These are phyloP conservation scores for Scedosporium apiospermum DNA, from an alignment of 2,329 filamentous ascomycete genomes.

Conservation along the genomic window DNA sequence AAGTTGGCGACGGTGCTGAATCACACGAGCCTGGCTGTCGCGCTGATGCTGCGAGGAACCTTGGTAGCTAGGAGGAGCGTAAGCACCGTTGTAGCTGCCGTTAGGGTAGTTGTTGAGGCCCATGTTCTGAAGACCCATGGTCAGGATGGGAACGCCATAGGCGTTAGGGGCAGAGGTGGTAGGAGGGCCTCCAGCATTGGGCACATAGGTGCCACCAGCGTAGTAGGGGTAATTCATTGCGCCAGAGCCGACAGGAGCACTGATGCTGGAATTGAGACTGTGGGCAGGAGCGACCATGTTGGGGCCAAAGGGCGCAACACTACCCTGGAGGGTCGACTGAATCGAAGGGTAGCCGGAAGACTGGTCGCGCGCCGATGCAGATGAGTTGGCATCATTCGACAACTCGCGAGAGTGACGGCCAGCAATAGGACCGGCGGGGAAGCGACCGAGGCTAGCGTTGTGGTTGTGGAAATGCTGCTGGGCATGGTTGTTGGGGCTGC, in stretches of 20 bases:
- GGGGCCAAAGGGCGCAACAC: slow-evolving; percentile 69
- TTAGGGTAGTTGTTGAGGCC: slow-evolving; percentile 16
- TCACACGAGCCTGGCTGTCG: slow-evolving; percentile 68
- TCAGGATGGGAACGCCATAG: slow-evolving; percentile 48
- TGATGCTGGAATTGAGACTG: slow-evolving; percentile 21
- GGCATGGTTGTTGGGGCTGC: slow-evolving; percentile 48
- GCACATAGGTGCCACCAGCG: neutral
- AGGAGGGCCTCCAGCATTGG: slow-evolving; percentile 8
- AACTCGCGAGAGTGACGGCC: slow-evolving; percentile 68
- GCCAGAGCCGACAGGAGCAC: slow-evolving; percentile 18
- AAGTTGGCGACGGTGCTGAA: slow-evolving; percentile 64
- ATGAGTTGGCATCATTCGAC: slow-evolving; percentile 37
- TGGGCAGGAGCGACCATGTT: slow-evolving; percentile 22
- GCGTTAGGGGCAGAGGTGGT: slow-evolving; percentile 20
- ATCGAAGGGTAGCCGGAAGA: slow-evolving; percentile 46
- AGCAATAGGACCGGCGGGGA: slow-evolving; percentile 56
- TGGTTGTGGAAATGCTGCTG: slow-evolving; percentile 64
- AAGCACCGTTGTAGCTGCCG: slow-evolving; percentile 4
- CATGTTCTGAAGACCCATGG: slow-evolving; percentile 61
- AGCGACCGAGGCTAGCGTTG: slow-evolving; percentile 73
- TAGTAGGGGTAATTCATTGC: slow-evolving; percentile 7
- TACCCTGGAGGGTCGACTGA: slow-evolving; percentile 69
- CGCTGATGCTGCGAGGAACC: slow-evolving; percentile 30
- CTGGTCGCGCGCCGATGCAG: slow-evolving; percentile 32
- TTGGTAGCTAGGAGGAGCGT: slow-evolving; percentile 24